Evolutionary conservation across 768 basidiomycete species (phyloP).

Genomic region (Termitomyces sp.): DNA sequence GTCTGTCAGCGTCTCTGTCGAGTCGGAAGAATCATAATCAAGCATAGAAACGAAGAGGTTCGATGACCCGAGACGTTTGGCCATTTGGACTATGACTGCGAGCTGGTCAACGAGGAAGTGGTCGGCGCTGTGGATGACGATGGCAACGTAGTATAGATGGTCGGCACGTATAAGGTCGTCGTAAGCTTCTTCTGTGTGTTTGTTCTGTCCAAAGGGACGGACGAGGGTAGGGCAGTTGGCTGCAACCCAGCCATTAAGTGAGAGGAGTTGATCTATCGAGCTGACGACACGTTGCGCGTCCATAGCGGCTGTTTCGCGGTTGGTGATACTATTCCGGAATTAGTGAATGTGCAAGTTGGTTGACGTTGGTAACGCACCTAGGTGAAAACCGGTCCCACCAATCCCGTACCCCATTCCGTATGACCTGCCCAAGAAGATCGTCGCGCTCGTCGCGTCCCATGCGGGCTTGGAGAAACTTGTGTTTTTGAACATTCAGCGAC

Average conservation of each 20-base stretch:
- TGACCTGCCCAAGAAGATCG: constrained; percentile 73
- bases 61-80: constrained; percentile 79
- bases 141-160: constrained; percentile 89
- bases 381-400: constrained; percentile 94
- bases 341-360: not conserved
- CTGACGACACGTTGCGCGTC: constrained; percentile 87
- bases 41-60: constrained; percentile 98
- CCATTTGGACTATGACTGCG: constrained; percentile 95
- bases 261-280: constrained; percentile 90
- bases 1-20: constrained; percentile 90
- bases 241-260: constrained; percentile 97
- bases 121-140: constrained; percentile 96
- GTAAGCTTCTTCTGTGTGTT: constrained; percentile 69
- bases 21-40: constrained; percentile 93
- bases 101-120: constrained; percentile 99
- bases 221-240: constrained; percentile 89
- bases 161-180: constrained; percentile 82
- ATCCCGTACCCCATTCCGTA: constrained; percentile 73
- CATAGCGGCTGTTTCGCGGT: constrained; percentile 78
- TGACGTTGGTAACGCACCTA: constrained; percentile 49
- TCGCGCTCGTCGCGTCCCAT: constrained; percentile 81
- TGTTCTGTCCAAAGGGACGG: constrained; percentile 94
- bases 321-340: constrained; percentile 53
- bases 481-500: constrained; percentile 80
- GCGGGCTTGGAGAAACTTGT: constrained; percentile 83